Conservation (phyloP, 805 yeast species). For the Millerago galiae region DNA sequence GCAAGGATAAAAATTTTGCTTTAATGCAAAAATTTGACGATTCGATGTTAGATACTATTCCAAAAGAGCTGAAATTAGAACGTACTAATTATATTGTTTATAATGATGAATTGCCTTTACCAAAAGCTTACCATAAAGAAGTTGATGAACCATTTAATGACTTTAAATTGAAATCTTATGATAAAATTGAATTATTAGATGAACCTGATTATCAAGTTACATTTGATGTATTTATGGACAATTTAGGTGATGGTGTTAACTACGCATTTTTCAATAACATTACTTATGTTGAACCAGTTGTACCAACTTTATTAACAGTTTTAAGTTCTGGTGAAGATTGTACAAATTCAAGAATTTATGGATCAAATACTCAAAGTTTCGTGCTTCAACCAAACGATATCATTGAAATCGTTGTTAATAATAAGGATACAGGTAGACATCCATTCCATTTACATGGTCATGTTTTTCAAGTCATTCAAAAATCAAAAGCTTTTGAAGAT, state of each 20-base stretch:
- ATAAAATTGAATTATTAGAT: conserved; percentile 40
- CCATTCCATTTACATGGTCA: conserved; percentile 79
- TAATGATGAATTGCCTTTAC: conserved; percentile 28
- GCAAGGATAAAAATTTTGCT: conserved; percentile 43
- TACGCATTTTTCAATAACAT: conserved; percentile 72
- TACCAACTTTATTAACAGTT: conserved; percentile 64
- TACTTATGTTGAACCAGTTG: conserved; percentile 59
- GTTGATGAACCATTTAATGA: conserved; percentile 25
- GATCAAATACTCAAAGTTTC: conserved; percentile 59
- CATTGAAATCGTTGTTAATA: conserved; percentile 70
- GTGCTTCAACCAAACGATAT: conserved; percentile 56
- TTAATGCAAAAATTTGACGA: conserved; percentile 57
- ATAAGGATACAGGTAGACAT: conserved; percentile 70
- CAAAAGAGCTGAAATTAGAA: conserved; percentile 47
- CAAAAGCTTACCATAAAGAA: conserved; percentile 19
- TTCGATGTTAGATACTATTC: conserved; percentile 65
- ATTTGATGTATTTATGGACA: conserved; percentile 57
- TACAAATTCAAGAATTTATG: conserved; percentile 57
- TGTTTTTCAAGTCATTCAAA: conserved; percentile 51
- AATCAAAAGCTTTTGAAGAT: conserved; percentile 45
- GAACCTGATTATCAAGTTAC: conserved; percentile 59
- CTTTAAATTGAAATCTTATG: conserved; percentile 33
- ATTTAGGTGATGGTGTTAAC: conserved; percentile 65
- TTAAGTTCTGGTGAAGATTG: conserved; percentile 54
- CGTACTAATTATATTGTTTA: conserved; percentile 53